Evolutionary conservation across 2,329 filamentous ascomycete species (phyloP), one percentile per base, ranked within the genome.

Genomic region (Arthrobotrys entomopaga): DNA sequence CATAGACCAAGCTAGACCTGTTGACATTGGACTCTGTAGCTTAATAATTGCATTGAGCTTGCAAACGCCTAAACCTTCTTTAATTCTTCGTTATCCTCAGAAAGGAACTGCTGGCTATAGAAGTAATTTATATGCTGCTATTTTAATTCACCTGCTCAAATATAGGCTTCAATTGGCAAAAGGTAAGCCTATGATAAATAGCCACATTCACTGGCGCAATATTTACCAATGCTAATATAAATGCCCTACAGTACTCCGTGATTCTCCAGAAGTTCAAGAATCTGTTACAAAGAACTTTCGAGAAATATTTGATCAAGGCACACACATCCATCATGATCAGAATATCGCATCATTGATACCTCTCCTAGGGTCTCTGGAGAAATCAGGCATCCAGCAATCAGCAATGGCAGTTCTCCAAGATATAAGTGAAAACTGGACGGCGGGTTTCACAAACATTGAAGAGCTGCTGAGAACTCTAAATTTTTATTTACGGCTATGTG

Each of bases 351-450:
- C 40, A 3, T 38, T 74, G 3, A 43, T 74, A 13, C 52, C 57
- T 2, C 53, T 74, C 8, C 34, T 74, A 34, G 70, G 58, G 4
- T 4, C 57, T 3, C 26, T 34, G 20, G 57, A 74, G 40, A 56
- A 42, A 20, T 29, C n/a, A 2, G 19, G 57, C 29, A 58, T 67
- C 7, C 42, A 59, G 15, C 57, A 63, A 54, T 61, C 58, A 1
- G 70, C 70, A 8, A 74, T 74, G 58, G 64, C 57, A 16, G 43
- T 66, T 34, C 57, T 74, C 20, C 63, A 74, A 43, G 70, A 67
- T 59, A 67, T 74, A 19, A 67, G 70, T 15, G 70, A 74, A 20
- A 74, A 64, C n/a, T 74, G 70, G 70, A 74, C 50, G 10, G 63
- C 64, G 6, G 70, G 70, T 4, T 67, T 67, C 19, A 67, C 43